Base-by-base conservation (phyloP, 306 rosid genomes). In the Medicago arabica region DNA sequence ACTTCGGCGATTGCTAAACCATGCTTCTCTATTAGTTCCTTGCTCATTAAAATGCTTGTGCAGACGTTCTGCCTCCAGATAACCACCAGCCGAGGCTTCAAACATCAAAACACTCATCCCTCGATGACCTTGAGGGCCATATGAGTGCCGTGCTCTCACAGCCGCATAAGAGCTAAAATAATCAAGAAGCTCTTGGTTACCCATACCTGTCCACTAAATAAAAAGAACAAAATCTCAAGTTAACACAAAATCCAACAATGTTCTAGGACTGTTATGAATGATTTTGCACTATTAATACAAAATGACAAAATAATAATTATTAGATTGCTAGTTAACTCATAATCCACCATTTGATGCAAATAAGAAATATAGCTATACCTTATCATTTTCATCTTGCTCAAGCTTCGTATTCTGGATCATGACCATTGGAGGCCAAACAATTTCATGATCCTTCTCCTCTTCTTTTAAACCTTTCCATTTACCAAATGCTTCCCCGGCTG, bases 371-470 rank as follows among this genome's bases (percentile, higher is more conserved):
- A 74, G 51, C 9, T 31, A 31, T 84, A 93, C 98, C 93, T 78
- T 89, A 2, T 91, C 93, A 46, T 89, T 85, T 1, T 86, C 97
- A 57, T 89, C 96, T 76, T 71, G 81, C 57, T 93, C 98, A 76
- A 93, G 96, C 80, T 54, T 63, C 0, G 97, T 89, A 76, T 93
- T 93, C 88, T 83, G 88, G 69, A 93, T 78, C 40, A 90, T 8
- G 31, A 89, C 97, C 90, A 89, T 90, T 0, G 98, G 98, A 69
- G 98, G 98, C 98, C 98, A 93, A 64, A 93, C 85, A 25, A 93
- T 91, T 15, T 91, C 96, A 31, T 82, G 91, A 67, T 93, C 97
- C 64, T 85, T 89, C 40, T 87, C 98, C 18, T 81, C 90, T 54
- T 63, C 85, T 40, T 78, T 82, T 51, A 93, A 81, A 49, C 95